Conservation (phyloP, 2,329 filamentous ascomycete species). For the Fusarium albidum region DNA sequence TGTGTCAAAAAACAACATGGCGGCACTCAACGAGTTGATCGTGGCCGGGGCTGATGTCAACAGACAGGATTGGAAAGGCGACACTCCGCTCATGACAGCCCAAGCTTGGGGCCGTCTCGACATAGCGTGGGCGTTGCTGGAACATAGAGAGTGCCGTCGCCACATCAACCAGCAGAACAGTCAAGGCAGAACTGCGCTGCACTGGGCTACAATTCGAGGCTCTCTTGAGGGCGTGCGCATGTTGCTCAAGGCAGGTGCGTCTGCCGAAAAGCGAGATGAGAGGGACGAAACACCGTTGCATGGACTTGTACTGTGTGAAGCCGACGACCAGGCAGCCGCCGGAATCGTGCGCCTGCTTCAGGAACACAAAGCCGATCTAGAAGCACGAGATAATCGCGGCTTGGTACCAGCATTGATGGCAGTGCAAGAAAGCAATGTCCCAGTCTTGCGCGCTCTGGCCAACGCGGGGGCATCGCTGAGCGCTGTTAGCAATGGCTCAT, state of each 20-base stretch:
- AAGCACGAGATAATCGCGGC: accelerated
- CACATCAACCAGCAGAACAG: accelerated
- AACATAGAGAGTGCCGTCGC: background rate
- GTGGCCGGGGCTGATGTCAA: slow-evolving; percentile 6
- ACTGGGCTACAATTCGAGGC: accelerated
- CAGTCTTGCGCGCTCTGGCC: background rate
- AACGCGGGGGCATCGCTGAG: background rate
- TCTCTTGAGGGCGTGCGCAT: background rate
- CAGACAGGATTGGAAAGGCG: accelerated
- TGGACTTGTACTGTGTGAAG: accelerated
- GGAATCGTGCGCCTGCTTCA: background rate
- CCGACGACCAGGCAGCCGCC: accelerated
- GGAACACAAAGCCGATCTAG: background rate
- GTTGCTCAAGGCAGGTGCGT: slow-evolving; percentile 20
- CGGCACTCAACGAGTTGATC: background rate
- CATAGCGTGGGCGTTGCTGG: background rate
- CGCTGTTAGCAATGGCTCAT: accelerated
- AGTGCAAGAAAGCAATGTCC: accelerated
- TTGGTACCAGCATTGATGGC: accelerated
- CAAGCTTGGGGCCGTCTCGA: accelerated
- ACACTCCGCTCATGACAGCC: background rate
- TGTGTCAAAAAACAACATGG: accelerated
- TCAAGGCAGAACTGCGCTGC: accelerated
- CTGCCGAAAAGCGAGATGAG: accelerated
- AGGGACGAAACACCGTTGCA: accelerated